Evolutionary conservation across 768 basidiomycete species (phyloP).

Genomic region (Coprinopsis cinerea): DNA sequence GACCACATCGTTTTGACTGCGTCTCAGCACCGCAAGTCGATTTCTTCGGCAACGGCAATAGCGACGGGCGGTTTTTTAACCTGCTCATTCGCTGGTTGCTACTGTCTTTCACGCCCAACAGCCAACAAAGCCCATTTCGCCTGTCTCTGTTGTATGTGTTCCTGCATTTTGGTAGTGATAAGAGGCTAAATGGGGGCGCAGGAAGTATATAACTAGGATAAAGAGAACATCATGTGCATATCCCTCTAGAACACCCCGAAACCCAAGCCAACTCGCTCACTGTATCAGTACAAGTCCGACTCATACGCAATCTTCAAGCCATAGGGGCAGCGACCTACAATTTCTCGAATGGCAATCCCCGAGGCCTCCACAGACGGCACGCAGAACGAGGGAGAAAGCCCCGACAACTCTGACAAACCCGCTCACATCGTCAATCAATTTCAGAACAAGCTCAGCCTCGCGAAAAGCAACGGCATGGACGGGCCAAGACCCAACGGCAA

Average conservation of each 20-base stretch:
- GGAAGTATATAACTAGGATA: constrained; percentile 3
- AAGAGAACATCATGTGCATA: constrained; percentile 32
- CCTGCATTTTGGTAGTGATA: not conserved
- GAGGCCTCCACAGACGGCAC: constrained; percentile 42
- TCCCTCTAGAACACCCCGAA: constrained; percentile 29
- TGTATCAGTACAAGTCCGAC: constrained; percentile 15
- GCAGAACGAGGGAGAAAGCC: constrained; percentile 49
- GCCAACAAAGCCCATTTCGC: constrained; percentile 2
- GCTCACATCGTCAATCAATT: constrained; percentile 33
- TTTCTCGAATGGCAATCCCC: constrained; percentile 35
- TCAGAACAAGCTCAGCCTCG: constrained; percentile 18
- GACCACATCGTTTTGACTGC: not conserved
- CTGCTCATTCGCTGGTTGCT: constrained; percentile 14
- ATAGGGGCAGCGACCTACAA: constrained; percentile 9
- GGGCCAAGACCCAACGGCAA: constrained; percentile 11
- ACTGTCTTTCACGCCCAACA: not conserved
- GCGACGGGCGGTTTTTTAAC: constrained; percentile 22
- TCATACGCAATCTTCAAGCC: constrained; percentile 7
- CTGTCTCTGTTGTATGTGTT: constrained; percentile 6
- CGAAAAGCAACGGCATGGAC: constrained; percentile 13
- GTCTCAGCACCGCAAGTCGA: not conserved
- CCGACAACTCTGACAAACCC: constrained; percentile 57
- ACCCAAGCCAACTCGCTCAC: constrained; percentile 20
- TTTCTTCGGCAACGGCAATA: constrained; percentile 21
- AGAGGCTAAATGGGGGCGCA: not conserved